Evolutionary conservation across 2,329 filamentous ascomycete genomes (phyloP).

Genomic region (Beauveria rudraprayagi): DNA sequence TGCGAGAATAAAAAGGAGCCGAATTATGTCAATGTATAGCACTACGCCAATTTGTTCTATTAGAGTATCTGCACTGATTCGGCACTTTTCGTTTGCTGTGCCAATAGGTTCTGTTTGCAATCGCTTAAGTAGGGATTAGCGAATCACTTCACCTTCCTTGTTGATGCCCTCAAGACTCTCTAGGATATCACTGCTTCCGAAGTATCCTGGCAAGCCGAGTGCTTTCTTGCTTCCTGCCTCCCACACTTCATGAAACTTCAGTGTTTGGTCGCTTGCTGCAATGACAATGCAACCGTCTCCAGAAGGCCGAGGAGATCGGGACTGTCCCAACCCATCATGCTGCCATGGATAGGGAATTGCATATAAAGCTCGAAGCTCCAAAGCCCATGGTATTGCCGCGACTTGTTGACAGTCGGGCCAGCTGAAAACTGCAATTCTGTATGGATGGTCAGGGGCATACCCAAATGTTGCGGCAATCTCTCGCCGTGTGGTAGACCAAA

Average conservation of each 20-base stretch:
- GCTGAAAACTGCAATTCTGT: constrained; percentile 83
- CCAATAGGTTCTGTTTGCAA: not conserved
- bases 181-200: constrained; percentile 79
- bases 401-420: constrained; percentile 90
- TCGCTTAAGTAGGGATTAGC: constrained; percentile 34
- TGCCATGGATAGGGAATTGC: constrained; percentile 73
- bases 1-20: not conserved
- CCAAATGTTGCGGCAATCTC: constrained; percentile 94
- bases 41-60: not conserved
- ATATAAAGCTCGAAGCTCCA: constrained; percentile 71
- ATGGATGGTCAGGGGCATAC: constrained; percentile 82
- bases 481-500: constrained; percentile 78
- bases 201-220: constrained; percentile 46
- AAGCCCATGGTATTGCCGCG: constrained; percentile 75
- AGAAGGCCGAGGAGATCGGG: constrained; percentile 17
- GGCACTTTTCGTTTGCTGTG: not conserved
- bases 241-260: constrained; percentile 97
- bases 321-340: constrained; percentile 22
- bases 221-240: constrained; percentile 50
- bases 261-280: constrained; percentile 81
- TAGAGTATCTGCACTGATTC: not conserved
- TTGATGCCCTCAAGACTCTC: constrained; percentile 76
- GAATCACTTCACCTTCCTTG: constrained; percentile 63
- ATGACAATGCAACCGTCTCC: constrained; percentile 67
- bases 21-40: constrained; percentile 2